These are phyloP conservation scores for Didymella keratinophila DNA, from an alignment of 2,329 filamentous ascomycete genomes.

Conservation along the genomic window DNA sequence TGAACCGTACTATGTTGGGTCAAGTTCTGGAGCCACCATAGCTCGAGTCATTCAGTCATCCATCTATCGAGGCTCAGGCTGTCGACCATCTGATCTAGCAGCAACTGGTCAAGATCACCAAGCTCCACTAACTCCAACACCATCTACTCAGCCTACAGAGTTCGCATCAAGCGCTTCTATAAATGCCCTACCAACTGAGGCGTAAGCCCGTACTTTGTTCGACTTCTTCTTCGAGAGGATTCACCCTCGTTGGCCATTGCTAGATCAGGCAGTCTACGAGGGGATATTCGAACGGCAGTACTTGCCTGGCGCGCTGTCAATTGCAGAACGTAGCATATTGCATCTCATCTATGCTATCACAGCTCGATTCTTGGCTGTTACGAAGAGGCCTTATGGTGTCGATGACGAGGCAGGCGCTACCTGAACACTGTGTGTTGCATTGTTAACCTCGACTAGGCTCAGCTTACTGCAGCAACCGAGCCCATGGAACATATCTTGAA, in stretches of 20 bases:
- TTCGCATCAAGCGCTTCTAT: neutral
- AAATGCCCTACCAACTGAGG: constrained; percentile 22
- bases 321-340: constrained; percentile 33
- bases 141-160: neutral
- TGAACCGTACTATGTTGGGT: constrained; percentile 40
- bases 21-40: constrained; percentile 40
- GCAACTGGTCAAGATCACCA: neutral
- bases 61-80: constrained; percentile 28
- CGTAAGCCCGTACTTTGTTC: constrained; percentile 32
- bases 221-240: constrained; percentile 38
- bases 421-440: neutral
- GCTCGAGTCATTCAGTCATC: constrained; percentile 39
- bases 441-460: constrained; percentile 18
- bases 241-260: constrained; percentile 38
- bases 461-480: constrained; percentile 34
- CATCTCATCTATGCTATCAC: constrained; percentile 42
- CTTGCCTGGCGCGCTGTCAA: constrained; percentile 27
- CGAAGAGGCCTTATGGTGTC: constrained; percentile 35
- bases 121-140: neutral
- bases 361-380: constrained; percentile 37
- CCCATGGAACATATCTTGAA: constrained; percentile 37
- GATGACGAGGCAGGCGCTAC: constrained; percentile 29
- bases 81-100: constrained; percentile 6
- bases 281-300: constrained; percentile 33
- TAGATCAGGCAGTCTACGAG: constrained; percentile 37